Base-by-base conservation (phyloP, 768 basidiomycete species). In the Russula dissimulans region DNA sequence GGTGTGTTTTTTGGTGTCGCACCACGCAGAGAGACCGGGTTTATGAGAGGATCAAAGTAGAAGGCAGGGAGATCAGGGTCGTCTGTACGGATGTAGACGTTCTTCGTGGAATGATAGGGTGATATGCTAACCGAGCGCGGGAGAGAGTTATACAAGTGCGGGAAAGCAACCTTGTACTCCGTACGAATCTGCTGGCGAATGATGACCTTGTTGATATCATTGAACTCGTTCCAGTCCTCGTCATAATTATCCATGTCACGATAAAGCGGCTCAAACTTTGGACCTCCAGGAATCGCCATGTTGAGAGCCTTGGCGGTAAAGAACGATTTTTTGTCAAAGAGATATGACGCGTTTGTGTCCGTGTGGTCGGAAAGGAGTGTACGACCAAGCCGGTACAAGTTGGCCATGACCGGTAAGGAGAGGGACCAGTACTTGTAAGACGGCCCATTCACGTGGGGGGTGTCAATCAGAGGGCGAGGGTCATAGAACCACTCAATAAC, bases 171-270 rank as follows among this genome's bases (percentile, higher is more conserved):
- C 72, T 95, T 97, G 81, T 99, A 97, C 75, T 99, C 97, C 2
- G 95, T 97, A 48, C 97, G 84, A 64, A 98, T 95, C 72, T 97
- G 92, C 70, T 98, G 94, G 22, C 97, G 94, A 67, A 99, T 98
- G 72, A 99, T 95, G 69, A 99, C 89, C 74, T 99, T 99, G 77
- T 97, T 95, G 74, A 98, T 97, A 70, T 99, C 97, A 71, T 99
- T 99, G 69, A 99, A 99, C 72, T 97, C 94, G 72, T 97, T 97
- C 94, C 94, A 97, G 70, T 99, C 97, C 71, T 98, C 97, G 69
- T 99, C 97, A 66, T 92, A 97, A 12, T 87, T 79, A 69, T 98
- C 97, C 87, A 95, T 93, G 68, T 99, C 97, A 51, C 95, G 83
- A 73, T 93, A 93, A 31, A 99, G 77, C 15, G 95, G 97, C 77